These are phyloP conservation scores for Quercus agrifolia DNA, from an alignment of 306 rosid genomes.

Conservation along the genomic window DNA sequence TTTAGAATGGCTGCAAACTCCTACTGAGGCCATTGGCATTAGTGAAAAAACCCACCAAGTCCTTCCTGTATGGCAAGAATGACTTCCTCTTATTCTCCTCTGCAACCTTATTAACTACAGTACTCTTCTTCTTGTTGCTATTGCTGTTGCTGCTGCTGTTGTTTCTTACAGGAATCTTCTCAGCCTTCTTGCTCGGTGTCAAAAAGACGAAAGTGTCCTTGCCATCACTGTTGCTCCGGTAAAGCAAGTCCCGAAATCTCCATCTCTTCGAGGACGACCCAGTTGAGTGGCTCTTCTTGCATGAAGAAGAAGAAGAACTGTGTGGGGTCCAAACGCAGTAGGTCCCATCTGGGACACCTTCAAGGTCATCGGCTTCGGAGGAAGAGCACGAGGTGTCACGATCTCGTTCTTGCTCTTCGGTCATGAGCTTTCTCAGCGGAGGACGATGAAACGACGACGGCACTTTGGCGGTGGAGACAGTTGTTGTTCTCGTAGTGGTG, in stretches of 20 bases:
- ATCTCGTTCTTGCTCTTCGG: constrained; percentile 56
- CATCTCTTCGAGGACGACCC: constrained; percentile 63
- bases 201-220: constrained; percentile 31
- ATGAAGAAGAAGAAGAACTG: not conserved
- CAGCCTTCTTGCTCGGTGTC: constrained; percentile 17
- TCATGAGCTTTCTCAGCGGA: constrained; percentile 69
- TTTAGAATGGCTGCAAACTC: constrained; percentile 52
- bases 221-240: constrained; percentile 51
- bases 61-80: constrained; percentile 43
- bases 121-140: not conserved
- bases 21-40: constrained; percentile 48
- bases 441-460: constrained; percentile 30
- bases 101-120: not conserved
- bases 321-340: constrained; percentile 76
- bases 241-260: constrained; percentile 60
- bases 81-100: constrained; percentile 38
- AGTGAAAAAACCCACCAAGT: constrained; percentile 46
- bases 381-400: constrained; percentile 54
- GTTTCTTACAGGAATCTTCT: not conserved
- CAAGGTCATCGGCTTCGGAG: constrained; percentile 60
- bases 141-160: no score
- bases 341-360: constrained; percentile 34
- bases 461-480: no score
- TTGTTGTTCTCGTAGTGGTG: no score
- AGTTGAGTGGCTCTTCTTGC: constrained; percentile 54